Percentiles rank a stretch among this genome's conserved stretches.
Conservation (phyloP, 148 eudicot genomes). For the Fagopyrum tataricum region DNA sequence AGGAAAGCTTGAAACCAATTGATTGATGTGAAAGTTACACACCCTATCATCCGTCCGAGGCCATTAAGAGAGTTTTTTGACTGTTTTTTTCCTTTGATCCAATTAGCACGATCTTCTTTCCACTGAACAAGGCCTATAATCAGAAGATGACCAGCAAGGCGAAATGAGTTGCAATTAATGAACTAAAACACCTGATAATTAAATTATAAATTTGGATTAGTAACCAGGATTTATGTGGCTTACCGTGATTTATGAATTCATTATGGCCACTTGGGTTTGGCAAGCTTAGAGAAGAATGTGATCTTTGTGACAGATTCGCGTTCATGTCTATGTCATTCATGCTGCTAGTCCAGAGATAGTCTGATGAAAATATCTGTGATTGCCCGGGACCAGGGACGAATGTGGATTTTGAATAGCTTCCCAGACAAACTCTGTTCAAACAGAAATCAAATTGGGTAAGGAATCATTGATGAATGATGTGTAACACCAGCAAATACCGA, state of each 20-base stretch:
- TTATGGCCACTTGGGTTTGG: slow-evolving; percentile 43
- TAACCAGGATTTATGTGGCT: slow-evolving; percentile 22
- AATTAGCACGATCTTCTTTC: slow-evolving; percentile 68
- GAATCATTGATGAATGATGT: too few species aligned
- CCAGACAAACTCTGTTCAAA: slow-evolving; percentile 77
- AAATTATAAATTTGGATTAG: neutral
- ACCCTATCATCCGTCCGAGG: slow-evolving; percentile 54
- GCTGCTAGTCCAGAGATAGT: slow-evolving; percentile 87
- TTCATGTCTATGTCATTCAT: slow-evolving; percentile 54
- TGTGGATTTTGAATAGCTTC: slow-evolving; percentile 46
- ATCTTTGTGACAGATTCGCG: slow-evolving; percentile 55
- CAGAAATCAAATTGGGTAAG: too few species aligned
- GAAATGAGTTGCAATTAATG: neutral
- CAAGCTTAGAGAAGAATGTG: slow-evolving; percentile 58
- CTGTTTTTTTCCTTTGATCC: slow-evolving; percentile 42
- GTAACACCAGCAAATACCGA: too few species aligned
- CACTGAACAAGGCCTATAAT: slow-evolving; percentile 57
- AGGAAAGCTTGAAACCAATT: neutral
- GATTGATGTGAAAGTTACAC: neutral
- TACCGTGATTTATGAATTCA: slow-evolving; percentile 73
- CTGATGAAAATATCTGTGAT: slow-evolving; percentile 41
- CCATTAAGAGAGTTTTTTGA: slow-evolving; percentile 24
- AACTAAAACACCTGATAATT: neutral
- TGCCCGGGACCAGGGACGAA: slow-evolving; percentile 39
- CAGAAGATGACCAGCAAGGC: neutral